Percentiles rank a stretch among this genome's conserved stretches.
Evolutionary conservation across 345 rosid species (phyloP).

Genomic region (Moringa oleifera): DNA sequence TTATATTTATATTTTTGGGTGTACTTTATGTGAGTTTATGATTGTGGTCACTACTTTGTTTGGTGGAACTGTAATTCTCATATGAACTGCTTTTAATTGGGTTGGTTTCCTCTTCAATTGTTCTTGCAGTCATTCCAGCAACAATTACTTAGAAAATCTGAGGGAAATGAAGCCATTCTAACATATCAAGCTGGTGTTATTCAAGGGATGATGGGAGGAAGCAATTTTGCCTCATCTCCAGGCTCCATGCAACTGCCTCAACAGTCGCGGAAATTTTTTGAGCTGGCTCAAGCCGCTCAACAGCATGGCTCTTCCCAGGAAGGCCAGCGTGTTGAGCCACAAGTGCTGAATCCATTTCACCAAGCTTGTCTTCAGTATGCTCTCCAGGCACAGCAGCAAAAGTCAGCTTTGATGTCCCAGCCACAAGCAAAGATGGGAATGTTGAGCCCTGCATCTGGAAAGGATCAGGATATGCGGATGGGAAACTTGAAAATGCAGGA

Average conservation of each 20-base stretch:
- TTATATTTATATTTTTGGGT: background rate
- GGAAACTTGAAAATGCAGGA: constrained; percentile 84
- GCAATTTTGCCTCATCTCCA: constrained; percentile 52
- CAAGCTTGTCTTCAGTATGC: constrained; percentile 87
- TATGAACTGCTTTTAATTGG: constrained; percentile 12
- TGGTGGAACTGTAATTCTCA: too few species aligned
- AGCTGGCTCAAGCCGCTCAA: constrained; percentile 60
- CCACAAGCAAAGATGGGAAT: constrained; percentile 81
- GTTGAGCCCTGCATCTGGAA: constrained; percentile 44
- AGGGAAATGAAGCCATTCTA: constrained; percentile 64
- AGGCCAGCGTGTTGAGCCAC: constrained; percentile 59
- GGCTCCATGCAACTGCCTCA: constrained; percentile 80
- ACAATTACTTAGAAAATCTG: constrained; percentile 61
- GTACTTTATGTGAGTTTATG: background rate
- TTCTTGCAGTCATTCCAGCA: constrained; percentile 56
- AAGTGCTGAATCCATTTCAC: constrained; percentile 63
- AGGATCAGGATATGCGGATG: constrained; percentile 61
- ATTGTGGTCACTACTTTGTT: background rate
- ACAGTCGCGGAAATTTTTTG: constrained; percentile 77
- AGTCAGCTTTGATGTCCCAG: constrained; percentile 46
- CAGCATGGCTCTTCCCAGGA: constrained; percentile 72
- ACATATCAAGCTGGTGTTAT: constrained; percentile 73
- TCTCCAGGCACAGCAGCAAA: constrained; percentile 67
- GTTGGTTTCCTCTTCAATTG: background rate
- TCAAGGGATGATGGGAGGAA: constrained; percentile 69